Evolutionary conservation across 1,284 basidiomycete genomes (phyloP).

Genomic region (Austroboletus sp.): DNA sequence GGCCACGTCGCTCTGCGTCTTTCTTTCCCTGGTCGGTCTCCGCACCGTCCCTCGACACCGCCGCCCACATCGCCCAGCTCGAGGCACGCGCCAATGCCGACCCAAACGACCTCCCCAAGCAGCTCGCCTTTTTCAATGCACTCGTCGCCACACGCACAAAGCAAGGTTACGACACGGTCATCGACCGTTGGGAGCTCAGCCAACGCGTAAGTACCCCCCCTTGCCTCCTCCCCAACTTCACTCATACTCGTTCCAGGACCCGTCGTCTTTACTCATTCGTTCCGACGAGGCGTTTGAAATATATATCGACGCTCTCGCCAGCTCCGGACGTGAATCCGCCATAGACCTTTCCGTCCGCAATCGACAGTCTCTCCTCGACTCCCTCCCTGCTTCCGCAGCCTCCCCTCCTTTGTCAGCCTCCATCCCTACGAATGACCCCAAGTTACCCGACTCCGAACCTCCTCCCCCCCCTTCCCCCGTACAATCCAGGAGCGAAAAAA

Average conservation of each 20-base stretch:
- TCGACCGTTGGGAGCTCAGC: constrained; percentile 72
- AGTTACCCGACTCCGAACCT: constrained; percentile 8
- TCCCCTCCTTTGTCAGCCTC: constrained; percentile 21
- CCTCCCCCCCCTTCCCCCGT: constrained; percentile 17
- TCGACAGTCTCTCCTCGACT: constrained; percentile 57
- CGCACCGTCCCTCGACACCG: constrained; percentile 55
- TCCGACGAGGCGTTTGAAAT: constrained; percentile 65
- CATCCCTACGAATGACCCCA: constrained; percentile 5
- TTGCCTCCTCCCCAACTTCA: neutral
- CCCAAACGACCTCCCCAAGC: constrained; percentile 60
- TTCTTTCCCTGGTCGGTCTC: constrained; percentile 47
- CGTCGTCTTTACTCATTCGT: constrained; percentile 56
- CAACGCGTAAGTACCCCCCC: constrained; percentile 58
- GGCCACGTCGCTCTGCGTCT: constrained; percentile 33
- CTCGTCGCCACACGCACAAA: constrained; percentile 56
- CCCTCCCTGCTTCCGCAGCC: constrained; percentile 13
- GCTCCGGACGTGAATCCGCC: constrained; percentile 50
- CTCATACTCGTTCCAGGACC: constrained; percentile 41
- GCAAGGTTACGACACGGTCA: constrained; percentile 62
- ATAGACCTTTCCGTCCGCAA: constrained; percentile 59
- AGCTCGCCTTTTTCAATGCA: constrained; percentile 63
- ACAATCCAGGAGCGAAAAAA: constrained; percentile 41
- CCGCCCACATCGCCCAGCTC: constrained; percentile 61
- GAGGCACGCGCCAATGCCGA: constrained; percentile 70
- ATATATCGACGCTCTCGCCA: constrained; percentile 63